These are phyloP conservation scores for Pyrus communis DNA, from an alignment of 306 rosid genomes.

Conservation along the genomic window DNA sequence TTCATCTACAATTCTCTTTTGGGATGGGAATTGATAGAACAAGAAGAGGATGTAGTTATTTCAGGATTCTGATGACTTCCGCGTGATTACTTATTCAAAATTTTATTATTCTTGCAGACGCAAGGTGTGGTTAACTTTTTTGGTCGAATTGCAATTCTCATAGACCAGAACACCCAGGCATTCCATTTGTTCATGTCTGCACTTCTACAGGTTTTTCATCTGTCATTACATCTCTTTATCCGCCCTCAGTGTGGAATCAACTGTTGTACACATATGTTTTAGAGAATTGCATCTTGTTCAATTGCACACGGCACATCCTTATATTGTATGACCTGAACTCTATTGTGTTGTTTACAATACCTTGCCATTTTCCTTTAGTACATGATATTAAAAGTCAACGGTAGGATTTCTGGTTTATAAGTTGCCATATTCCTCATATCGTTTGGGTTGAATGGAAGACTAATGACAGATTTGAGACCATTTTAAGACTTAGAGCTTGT, in stretches of 20 bases:
- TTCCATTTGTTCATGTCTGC: conserved; percentile 96
- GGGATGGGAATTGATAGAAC: background rate
- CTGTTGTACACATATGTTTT: background rate
- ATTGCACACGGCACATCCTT: background rate
- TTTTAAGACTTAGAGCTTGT: background rate
- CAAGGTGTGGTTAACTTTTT: conserved; percentile 89
- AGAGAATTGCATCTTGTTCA: background rate
- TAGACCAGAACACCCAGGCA: conserved; percentile 97
- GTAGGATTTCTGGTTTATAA: background rate
- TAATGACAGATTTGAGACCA: background rate
- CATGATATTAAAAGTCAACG: background rate
- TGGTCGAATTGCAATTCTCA: conserved; percentile 88
- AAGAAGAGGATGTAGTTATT: background rate
- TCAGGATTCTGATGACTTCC: background rate
- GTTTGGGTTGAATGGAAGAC: background rate
- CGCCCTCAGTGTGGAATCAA: background rate
- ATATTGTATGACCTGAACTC: background rate
- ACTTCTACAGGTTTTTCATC: conserved; percentile 74
- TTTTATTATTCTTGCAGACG: conserved; percentile 43
- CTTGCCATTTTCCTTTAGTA: background rate
- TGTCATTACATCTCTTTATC: background rate
- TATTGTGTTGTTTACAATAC: background rate
- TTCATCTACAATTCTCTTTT: background rate
- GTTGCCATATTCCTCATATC: background rate
- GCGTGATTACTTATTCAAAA: conserved; percentile 2